Conservation (phyloP, 371 early-diverging fungal genomes). For the Sporodiniella umbellata region DNA sequence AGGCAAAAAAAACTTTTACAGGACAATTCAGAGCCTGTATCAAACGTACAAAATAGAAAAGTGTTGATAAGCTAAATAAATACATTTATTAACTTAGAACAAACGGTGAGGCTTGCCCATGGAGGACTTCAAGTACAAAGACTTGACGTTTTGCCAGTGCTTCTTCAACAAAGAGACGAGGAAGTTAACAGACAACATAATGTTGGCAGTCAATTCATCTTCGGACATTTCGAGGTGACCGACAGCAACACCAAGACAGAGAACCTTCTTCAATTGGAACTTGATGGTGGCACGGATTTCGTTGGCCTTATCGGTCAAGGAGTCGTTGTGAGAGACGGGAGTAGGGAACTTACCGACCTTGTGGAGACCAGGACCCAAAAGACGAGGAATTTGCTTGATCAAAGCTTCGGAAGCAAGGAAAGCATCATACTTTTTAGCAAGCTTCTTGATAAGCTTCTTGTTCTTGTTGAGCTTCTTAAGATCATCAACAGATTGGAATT, state of each 20-base stretch:
- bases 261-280: slow-evolving; percentile 98
- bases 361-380: slow-evolving; percentile 93
- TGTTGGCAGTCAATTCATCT: slow-evolving; percentile 92
- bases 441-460: slow-evolving; percentile 98
- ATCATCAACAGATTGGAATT: slow-evolving; percentile 92
- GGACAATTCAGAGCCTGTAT: too few relatives aligned
- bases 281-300: slow-evolving; percentile 96
- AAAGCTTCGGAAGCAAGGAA: slow-evolving; percentile 95
- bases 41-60: too few relatives aligned
- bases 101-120: slow-evolving; percentile 90
- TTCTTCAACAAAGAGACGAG: slow-evolving; percentile 96
- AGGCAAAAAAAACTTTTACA: too few relatives aligned
- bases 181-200: slow-evolving; percentile 95
- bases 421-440: slow-evolving; percentile 88
- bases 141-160: slow-evolving; percentile 98
- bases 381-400: slow-evolving; percentile 96
- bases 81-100: too few relatives aligned
- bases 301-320: slow-evolving; percentile 84
- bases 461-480: slow-evolving; percentile 97
- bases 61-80: too few relatives aligned
- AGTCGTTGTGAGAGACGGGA: slow-evolving; percentile 87
- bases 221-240: slow-evolving; percentile 93
- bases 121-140: slow-evolving; percentile 94
- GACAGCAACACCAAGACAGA: slow-evolving; percentile 95
- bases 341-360: slow-evolving; percentile 97